phyloP scores from a whole-genome alignment of 208 protist species.

The Leishmania arabica region DNA sequence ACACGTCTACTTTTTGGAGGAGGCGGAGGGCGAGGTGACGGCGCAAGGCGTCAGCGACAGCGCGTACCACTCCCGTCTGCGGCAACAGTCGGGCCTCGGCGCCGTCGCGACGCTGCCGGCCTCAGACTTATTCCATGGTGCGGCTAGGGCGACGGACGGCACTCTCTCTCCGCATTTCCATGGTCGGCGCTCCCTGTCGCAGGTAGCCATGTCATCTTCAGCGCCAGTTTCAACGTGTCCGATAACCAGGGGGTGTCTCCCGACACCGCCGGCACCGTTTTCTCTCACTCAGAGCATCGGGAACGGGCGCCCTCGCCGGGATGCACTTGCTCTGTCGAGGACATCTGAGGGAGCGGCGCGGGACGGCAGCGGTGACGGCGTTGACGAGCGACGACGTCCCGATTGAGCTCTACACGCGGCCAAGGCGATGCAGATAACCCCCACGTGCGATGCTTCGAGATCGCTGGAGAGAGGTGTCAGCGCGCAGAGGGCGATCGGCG shows the following conservation, averaged over 20 bases:
- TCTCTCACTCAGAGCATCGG: background rate
- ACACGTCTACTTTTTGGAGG: conserved; percentile 74
- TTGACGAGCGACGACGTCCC: background rate
- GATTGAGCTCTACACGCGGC: background rate
- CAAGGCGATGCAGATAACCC: background rate
- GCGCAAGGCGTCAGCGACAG: background rate
- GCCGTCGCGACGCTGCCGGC: background rate
- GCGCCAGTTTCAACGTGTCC: background rate
- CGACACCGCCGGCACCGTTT: background rate
- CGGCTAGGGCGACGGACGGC: background rate
- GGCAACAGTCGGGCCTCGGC: background rate
- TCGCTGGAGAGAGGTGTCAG: background rate
- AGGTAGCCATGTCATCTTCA: background rate
- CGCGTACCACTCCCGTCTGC: background rate
- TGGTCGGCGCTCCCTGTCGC: background rate
- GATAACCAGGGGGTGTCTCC: background rate
- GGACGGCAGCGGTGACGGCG: background rate
- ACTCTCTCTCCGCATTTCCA: background rate
- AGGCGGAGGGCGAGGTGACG: conserved; percentile 10
- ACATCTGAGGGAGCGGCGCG: background rate
- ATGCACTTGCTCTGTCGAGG: background rate
- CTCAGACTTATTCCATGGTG: background rate
- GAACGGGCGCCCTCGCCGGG: background rate
- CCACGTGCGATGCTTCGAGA: background rate
- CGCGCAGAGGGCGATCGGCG: background rate